Evolutionary conservation across 2,329 filamentous ascomycete species (phyloP).

Genomic region (Pyrenochaeta sp.): DNA sequence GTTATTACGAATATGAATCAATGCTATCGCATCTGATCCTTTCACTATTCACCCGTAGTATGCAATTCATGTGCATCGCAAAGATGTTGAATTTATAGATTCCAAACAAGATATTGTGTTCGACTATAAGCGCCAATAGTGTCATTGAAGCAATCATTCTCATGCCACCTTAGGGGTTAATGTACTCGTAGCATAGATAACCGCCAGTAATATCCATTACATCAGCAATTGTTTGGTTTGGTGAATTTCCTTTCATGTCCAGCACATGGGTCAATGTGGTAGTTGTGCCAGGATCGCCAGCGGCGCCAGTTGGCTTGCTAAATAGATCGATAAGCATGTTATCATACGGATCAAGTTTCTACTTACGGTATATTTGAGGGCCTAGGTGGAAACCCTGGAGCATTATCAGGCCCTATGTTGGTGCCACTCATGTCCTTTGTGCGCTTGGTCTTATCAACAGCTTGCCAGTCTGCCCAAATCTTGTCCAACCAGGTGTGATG

Average conservation of each 20-base stretch:
- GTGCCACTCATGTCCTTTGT: constrained; percentile 20
- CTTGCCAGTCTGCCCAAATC: constrained; percentile 32
- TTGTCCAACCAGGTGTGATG: constrained; percentile 33
- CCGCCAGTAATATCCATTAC: constrained; percentile 26
- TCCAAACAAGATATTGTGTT: too few species aligned
- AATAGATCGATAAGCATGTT: too few species aligned
- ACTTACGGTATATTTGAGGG: constrained; percentile 9
- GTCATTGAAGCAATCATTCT: too few species aligned
- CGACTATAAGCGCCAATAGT: too few species aligned
- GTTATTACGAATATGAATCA: too few species aligned
- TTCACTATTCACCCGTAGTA: too few species aligned
- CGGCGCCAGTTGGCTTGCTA: constrained; percentile 3
- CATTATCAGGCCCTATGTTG: constrained; percentile 8
- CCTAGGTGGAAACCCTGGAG: constrained; percentile 7
- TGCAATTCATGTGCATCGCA: too few species aligned
- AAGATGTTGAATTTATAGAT: too few species aligned
- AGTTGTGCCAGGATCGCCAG: constrained; percentile 23
- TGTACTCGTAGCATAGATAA: constrained; percentile 30
- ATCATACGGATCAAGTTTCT: too few species aligned
- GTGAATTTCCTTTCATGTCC: constrained; percentile 16
- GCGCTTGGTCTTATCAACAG: constrained; percentile 2
- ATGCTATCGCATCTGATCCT: too few species aligned
- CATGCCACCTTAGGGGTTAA: too few species aligned
- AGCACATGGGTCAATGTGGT: constrained; percentile 29
- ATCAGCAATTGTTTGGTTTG: constrained; percentile 22